Percentiles rank a stretch among this genome's conserved stretches.
These are phyloP conservation scores for Paecilomyces formosus DNA, from an alignment of 2,329 filamentous ascomycete genomes.

Conservation along the genomic window DNA sequence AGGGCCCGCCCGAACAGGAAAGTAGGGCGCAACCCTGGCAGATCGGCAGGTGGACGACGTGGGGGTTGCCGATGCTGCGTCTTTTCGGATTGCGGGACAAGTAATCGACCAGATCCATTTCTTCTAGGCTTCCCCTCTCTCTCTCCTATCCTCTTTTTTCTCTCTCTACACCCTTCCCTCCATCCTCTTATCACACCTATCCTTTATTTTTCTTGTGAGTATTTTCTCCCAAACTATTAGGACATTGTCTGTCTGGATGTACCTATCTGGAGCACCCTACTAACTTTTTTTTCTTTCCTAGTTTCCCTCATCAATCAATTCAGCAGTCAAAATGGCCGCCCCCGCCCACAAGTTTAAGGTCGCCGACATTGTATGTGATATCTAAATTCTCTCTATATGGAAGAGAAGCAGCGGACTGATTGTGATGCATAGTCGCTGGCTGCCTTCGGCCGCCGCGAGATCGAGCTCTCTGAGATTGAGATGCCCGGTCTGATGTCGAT, in stretches of 20 bases:
- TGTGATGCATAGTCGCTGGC: conserved; percentile 59
- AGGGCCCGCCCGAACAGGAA: background rate
- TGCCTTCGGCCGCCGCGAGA: conserved; percentile 98
- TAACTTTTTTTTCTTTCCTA: background rate
- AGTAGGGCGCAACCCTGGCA: background rate
- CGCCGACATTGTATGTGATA: conserved; percentile 67
- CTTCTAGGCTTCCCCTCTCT: conserved; percentile 10
- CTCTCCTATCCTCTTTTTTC: conserved; percentile 9
- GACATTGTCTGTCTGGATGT: background rate
- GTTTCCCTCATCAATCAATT: background rate
- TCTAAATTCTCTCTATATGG: background rate
- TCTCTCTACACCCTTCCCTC: conserved; percentile 6
- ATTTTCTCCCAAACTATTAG: background rate
- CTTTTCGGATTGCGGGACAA: conserved; percentile 8
- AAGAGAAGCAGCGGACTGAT: conserved; percentile 2
- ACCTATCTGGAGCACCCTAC: conserved; percentile 2
- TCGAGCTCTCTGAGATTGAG: conserved; percentile 91
- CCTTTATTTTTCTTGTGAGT: conserved; percentile 8
- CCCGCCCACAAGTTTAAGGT: conserved; percentile 96
- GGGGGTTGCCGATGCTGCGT: conserved; percentile 10
- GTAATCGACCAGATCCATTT: background rate
- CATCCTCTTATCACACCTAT: conserved; percentile 8
- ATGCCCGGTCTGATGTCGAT: conserved; percentile 98
- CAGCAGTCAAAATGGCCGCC: conserved; percentile 51
- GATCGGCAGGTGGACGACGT: background rate